Evolutionary conservation across 352 stramenopile genomes (phyloP).

Genomic region (Phytophthora cajani): DNA sequence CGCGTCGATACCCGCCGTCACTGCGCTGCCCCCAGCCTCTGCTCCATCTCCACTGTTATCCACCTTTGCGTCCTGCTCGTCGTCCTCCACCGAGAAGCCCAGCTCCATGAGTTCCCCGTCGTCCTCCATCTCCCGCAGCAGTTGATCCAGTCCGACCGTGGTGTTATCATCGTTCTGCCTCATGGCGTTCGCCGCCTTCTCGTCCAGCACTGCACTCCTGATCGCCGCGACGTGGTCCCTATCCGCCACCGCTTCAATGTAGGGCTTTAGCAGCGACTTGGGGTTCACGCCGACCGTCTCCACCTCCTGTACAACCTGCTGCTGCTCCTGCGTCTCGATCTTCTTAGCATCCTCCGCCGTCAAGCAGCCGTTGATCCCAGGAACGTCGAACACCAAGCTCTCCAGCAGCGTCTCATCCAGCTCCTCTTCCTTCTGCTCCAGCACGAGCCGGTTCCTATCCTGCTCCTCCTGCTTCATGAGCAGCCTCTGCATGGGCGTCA

Average conservation of each 20-base stretch:
- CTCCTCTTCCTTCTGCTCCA: constrained; percentile 15
- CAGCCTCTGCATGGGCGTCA: constrained; percentile 21
- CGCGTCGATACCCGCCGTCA: not conserved
- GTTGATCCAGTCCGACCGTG: constrained; percentile 69
- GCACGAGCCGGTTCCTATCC: constrained; percentile 46
- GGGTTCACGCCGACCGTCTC: constrained; percentile 68
- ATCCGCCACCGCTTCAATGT: constrained; percentile 71
- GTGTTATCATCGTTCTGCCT: constrained; percentile 52
- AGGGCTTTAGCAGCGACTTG: constrained; percentile 60
- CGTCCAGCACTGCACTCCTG: constrained; percentile 61
- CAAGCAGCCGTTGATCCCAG: constrained; percentile 62
- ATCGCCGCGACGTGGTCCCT: constrained; percentile 59
- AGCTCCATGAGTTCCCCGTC: constrained; percentile 69
- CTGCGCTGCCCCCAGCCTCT: not conserved
- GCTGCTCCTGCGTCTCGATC: constrained; percentile 23
- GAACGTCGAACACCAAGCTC: constrained; percentile 56
- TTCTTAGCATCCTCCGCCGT: constrained; percentile 53
- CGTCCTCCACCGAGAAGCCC: constrained; percentile 58
- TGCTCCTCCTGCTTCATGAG: constrained; percentile 41
- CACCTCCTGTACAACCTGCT: constrained; percentile 3
- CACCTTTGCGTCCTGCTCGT: constrained; percentile 30
- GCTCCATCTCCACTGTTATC: not conserved
- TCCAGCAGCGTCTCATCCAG: constrained; percentile 47
- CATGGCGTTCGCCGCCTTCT: constrained; percentile 71
- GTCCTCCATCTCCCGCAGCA: constrained; percentile 74